phyloP scores from a whole-genome alignment of 2,329 filamentous ascomycete species.

The Neobulgaria alba region DNA sequence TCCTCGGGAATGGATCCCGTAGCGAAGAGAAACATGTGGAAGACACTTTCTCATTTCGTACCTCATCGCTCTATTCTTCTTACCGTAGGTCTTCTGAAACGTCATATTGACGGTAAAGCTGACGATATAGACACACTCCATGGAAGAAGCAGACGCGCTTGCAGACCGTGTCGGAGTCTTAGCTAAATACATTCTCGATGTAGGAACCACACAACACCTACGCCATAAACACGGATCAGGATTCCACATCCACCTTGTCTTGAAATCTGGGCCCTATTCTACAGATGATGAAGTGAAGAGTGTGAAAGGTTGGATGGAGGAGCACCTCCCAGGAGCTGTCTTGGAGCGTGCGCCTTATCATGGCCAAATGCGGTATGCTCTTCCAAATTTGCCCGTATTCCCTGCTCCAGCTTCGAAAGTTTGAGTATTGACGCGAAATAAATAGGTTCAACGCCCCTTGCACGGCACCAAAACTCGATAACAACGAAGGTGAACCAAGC shows the following conservation, averaged over 20 bases:
- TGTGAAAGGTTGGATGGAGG: slow-evolving; percentile 2
- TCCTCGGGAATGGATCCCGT: slow-evolving; percentile 4
- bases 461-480: neutral
- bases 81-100: too few relatives aligned
- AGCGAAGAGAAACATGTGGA: slow-evolving; percentile 8
- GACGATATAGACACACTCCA: too few relatives aligned
- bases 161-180: slow-evolving; percentile 4
- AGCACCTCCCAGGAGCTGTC: neutral
- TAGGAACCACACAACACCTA: slow-evolving; percentile 5
- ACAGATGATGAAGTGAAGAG: neutral
- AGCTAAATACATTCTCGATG: slow-evolving; percentile 6
- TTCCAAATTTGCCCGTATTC: too few relatives aligned
- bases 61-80: slow-evolving; percentile 5
- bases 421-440: too few relatives aligned
- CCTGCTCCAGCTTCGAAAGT: too few relatives aligned
- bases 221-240: slow-evolving; percentile 7
- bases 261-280: slow-evolving; percentile 1
- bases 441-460: slow-evolving; percentile 6
- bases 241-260: slow-evolving; percentile 3
- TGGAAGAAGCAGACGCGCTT: slow-evolving; percentile 9
- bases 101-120: too few relatives aligned
- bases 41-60: slow-evolving; percentile 2
- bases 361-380: slow-evolving; percentile 5
- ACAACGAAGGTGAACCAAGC: too few relatives aligned
- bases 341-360: neutral